Evolutionary conservation across 1,139 yeast genomes (phyloP), one percentile per base, ranked within the genome.

Genomic region (Taiozyma sp.): DNA sequence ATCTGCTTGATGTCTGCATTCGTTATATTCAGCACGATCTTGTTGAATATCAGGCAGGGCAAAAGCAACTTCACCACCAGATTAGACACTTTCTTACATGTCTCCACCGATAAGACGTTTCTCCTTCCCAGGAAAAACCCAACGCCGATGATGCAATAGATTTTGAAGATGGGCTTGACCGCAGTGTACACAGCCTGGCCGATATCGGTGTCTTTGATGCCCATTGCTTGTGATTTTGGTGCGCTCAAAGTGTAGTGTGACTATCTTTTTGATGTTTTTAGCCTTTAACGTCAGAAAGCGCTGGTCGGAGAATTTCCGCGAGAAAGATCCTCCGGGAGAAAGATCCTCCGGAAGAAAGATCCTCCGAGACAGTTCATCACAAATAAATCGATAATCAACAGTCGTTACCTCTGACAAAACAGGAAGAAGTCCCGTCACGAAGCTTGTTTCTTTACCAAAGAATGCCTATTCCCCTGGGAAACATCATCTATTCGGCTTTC

Each of bases 101-200:
- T 85, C 29, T 88, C 83, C 2, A 87, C 93, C 1, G 88, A 75
- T 14, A 90, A 68, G 42, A 89, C 78, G 62, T 87, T 85, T 60
- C 73, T 71, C 55, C 75, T 76, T 6, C 95, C 89, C 24, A 88
- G 71, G 42, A 70, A 67, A 60, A 76, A 87, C 11, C 98, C 98
- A 37, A 83, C 66, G 4, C 79, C 88, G 5, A 89, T 82, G 64
- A 89, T 86, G 64, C 88, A 68, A 64, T 90, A 89, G 60, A 91
- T 89, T 70, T 91, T 91, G 70, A 90, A 80, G 55, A 91, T 85
- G 22, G 98, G 98, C 71, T 89, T 90, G 47, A 88, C 91, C 0
- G 97, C 80, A 11, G 90, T 76, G 71, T 87, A 91, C 11, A 91
- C 84, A 44, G 88, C 81, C 49, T 77, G 72, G 14, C 96, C 95